Base-by-base conservation (phyloP, 129 eudicot genomes). In the Artemisia annua region DNA sequence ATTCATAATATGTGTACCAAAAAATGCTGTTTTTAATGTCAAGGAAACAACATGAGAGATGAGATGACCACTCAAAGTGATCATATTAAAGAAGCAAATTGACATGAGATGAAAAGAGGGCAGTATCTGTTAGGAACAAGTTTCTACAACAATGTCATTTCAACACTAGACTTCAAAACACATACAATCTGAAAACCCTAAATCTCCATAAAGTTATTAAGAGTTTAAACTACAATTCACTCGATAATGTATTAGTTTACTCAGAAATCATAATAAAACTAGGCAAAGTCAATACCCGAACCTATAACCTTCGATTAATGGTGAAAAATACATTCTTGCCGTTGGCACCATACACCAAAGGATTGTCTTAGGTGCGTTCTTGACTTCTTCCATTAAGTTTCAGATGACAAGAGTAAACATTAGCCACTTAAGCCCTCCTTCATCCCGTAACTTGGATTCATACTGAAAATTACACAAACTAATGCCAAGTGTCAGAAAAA, bases 221-320 rank as follows among this genome's bases (percentile, higher is more conserved):
- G 54, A 64, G 62, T 78, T 64, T 48, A 54, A 71, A 78, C 62
- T 78, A 15, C 30, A 64, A 53, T 54, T 64, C 71, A 71, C 77
- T 78, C 9, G 48, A 77, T 52, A 79, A 79, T 78, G 83, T 79
- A 78, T 82, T 71, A 74, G 83, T 86, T 88, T 86, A 91, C 89
- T 79, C 77, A 16, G 6, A 75, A 62, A 73, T 77, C 75, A 64
- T 59, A 17, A 69, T 55, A 79, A 17, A 71, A 54, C 73, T 54
- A 71, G 78, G 72, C 77, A 71, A 88, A 90, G 97, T 94, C 98
- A 90, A 94, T 94, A 83, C 98, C 97, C 98, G 98, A 94, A 94
- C 98, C 98, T 58, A 81, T 78, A 78, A 80, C 83, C 90, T 83
- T 81, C 77, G 77, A 80, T 60, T 46, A 58, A 72, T 53, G 86